phyloP scores from a whole-genome alignment of 108 stramenopile species.

The Nitzschia inconspicua region DNA sequence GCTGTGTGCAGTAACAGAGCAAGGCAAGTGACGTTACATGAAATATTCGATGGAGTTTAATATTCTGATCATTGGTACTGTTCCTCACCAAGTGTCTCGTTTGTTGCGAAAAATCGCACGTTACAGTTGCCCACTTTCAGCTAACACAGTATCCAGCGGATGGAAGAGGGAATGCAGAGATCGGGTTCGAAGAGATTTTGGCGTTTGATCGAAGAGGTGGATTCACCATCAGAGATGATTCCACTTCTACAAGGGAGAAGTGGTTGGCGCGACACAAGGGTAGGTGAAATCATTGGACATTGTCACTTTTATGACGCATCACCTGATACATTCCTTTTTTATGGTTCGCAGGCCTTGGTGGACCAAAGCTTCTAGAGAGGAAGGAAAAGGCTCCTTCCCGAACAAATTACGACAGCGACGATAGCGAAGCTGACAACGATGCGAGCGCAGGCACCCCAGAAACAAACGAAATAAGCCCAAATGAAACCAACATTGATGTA shows the following conservation, averaged over 20 bases:
- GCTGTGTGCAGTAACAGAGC: slow-evolving; percentile 71
- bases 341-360: slow-evolving; percentile 65
- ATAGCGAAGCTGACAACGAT: slow-evolving; percentile 26
- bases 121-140: slow-evolving; percentile 62
- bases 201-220: slow-evolving; percentile 66
- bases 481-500: slow-evolving; percentile 9
- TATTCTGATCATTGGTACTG: too few species aligned
- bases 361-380: slow-evolving; percentile 68
- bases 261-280: slow-evolving; percentile 31
- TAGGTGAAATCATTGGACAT: too few species aligned
- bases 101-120: too few species aligned
- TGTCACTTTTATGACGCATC: too few species aligned
- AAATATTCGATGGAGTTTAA: too few species aligned
- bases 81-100: slow-evolving; percentile 31
- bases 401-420: slow-evolving; percentile 25
- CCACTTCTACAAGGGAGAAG: slow-evolving; percentile 19
- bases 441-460: too few species aligned
- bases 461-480: slow-evolving; percentile 9
- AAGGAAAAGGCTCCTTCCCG: slow-evolving; percentile 26
- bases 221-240: slow-evolving; percentile 48
- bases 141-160: slow-evolving; percentile 70
- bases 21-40: too few species aligned
- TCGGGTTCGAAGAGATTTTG: slow-evolving; percentile 54
- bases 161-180: slow-evolving; percentile 58
- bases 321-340: slow-evolving; percentile 2